Evolutionary conservation across 2,329 filamentous ascomycete species (phyloP).

Genomic region (Fusarium hostae): DNA sequence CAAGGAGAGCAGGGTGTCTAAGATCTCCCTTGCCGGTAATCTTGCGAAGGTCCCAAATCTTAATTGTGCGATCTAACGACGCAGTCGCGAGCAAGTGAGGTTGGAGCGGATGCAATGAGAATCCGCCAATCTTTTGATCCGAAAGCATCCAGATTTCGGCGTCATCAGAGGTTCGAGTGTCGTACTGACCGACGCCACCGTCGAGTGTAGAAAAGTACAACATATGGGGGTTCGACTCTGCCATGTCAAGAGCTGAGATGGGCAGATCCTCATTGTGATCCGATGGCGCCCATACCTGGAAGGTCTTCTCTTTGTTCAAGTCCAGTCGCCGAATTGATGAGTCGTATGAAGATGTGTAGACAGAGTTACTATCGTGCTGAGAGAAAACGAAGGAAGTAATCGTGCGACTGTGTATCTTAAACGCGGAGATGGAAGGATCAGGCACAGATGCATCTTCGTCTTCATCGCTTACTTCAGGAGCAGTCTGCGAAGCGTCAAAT

Average conservation of each 20-base stretch:
- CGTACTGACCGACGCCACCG: constrained; percentile 83
- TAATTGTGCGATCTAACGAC: constrained; percentile 87
- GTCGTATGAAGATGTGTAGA: constrained; percentile 92
- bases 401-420: constrained; percentile 90
- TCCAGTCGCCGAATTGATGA: constrained; percentile 90
- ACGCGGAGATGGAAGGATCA: constrained; percentile 84
- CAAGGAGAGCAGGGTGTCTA: constrained; percentile 75
- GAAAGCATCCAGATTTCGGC: constrained; percentile 79
- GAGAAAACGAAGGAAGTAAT: constrained; percentile 87
- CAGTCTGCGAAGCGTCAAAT: constrained; percentile 84
- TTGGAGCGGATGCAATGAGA: constrained; percentile 81
- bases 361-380: constrained; percentile 74
- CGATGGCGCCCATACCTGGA: constrained; percentile 82
- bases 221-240: constrained; percentile 73
- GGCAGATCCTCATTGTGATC: constrained; percentile 78
- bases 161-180: constrained; percentile 70
- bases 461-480: constrained; percentile 69
- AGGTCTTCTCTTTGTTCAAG: constrained; percentile 79
- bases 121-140: constrained; percentile 96
- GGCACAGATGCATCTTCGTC: constrained; percentile 74
- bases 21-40: constrained; percentile 72
- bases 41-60: constrained; percentile 91
- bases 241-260: constrained; percentile 86
- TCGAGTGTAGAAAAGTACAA: constrained; percentile 90
- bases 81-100: constrained; percentile 89